phyloP scores from a whole-genome alignment of 768 basidiomycete species.

The Cytidiella melzeri region DNA sequence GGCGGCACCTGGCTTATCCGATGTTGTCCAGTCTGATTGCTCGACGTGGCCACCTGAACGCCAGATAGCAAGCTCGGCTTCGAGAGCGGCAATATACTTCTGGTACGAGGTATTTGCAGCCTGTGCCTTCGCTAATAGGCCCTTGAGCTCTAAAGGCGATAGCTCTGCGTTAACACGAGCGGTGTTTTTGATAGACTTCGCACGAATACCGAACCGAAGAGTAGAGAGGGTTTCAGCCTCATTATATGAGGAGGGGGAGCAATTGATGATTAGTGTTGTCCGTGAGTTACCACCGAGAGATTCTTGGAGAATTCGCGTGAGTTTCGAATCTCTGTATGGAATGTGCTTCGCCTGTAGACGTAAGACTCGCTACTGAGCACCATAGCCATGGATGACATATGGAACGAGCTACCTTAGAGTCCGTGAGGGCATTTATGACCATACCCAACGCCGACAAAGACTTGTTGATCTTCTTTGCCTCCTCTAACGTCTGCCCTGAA shows the following conservation, averaged over 20 bases:
- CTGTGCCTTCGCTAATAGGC: constrained; percentile 83
- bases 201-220: constrained; percentile 98
- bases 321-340: constrained; percentile 97
- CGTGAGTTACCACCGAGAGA: constrained; percentile 93
- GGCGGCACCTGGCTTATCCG: constrained; percentile 52
- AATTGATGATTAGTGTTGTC: constrained; percentile 98
- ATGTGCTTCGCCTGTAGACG: constrained; percentile 80
- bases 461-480: constrained; percentile 99
- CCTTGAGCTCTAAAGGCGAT: constrained; percentile 93
- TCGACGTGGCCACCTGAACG: constrained; percentile 81
- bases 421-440: constrained; percentile 98
- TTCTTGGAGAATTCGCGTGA: constrained; percentile 98
- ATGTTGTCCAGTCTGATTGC: constrained; percentile 71
- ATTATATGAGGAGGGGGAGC: constrained; percentile 96
- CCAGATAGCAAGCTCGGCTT: constrained; percentile 90
- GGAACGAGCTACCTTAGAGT: constrained; percentile 88
- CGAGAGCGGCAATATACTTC: constrained; percentile 82
- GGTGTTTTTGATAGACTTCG: constrained; percentile 99
- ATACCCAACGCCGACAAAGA: constrained; percentile 95
- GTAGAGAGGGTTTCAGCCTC: constrained; percentile 95
- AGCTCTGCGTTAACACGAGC: constrained; percentile 98
- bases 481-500: constrained; percentile 96
- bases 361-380: too few species aligned
- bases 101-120: constrained; percentile 77
- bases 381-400: too few species aligned